Evolutionary conservation across 208 protist species (phyloP).

Genomic region (Phytomonas sp.): DNA sequence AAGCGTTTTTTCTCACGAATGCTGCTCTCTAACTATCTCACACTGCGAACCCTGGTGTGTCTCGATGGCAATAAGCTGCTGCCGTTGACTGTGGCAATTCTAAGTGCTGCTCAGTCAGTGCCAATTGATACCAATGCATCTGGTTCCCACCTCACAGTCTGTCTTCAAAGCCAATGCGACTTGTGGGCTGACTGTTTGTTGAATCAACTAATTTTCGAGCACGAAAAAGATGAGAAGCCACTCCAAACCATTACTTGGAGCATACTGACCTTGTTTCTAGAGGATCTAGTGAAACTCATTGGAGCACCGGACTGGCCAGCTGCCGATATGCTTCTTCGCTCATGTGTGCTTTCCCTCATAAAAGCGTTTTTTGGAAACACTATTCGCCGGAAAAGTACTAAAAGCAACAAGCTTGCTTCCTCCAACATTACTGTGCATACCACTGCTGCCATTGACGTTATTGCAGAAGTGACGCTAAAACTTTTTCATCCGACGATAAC

Average conservation of each 20-base stretch:
- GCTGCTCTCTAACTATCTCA: slow-evolving; percentile 27
- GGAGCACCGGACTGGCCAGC: slow-evolving; percentile 62
- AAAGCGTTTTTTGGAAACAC: slow-evolving; percentile 19
- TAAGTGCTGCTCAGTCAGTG: slow-evolving; percentile 66
- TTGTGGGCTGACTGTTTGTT: slow-evolving; percentile 38
- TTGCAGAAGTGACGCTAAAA: slow-evolving; percentile 46
- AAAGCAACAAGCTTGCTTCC: neutral
- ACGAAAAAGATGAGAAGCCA: slow-evolving; percentile 25
- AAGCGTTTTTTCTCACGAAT: slow-evolving; percentile 53
- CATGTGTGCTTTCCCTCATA: slow-evolving; percentile 29
- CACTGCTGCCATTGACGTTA: slow-evolving; percentile 32
- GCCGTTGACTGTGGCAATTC: slow-evolving; percentile 52
- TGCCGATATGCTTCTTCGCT: slow-evolving; percentile 63
- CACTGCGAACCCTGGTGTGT: slow-evolving; percentile 26
- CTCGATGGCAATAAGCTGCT: slow-evolving; percentile 32
- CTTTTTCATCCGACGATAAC: slow-evolving; percentile 25
- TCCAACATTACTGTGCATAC: neutral
- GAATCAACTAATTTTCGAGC: slow-evolving; percentile 25
- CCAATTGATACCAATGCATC: slow-evolving; percentile 20
- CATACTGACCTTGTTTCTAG: slow-evolving; percentile 35
- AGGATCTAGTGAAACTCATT: slow-evolving; percentile 69
- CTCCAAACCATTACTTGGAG: slow-evolving; percentile 18
- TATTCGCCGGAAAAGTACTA: neutral
- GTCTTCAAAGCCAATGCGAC: slow-evolving; percentile 53
- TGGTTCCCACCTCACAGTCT: slow-evolving; percentile 12